phyloP scores from a whole-genome alignment of 306 rosid genomes.

The Boehmeria nivea region DNA sequence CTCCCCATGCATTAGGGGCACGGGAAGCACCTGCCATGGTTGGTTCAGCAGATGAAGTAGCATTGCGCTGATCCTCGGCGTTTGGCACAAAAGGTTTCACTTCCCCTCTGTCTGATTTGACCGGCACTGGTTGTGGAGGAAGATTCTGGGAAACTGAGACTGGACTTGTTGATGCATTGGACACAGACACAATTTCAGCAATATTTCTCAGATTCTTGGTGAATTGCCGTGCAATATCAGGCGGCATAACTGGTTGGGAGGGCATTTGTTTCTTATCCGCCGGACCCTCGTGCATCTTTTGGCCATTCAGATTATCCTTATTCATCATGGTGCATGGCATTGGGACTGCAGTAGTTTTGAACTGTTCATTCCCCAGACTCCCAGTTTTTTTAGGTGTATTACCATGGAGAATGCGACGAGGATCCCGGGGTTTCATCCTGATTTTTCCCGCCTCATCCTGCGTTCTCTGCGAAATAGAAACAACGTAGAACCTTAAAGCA shows the following conservation, averaged over 20 bases:
- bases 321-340: constrained; percentile 31
- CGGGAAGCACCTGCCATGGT: constrained; percentile 39
- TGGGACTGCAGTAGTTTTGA: constrained; percentile 35
- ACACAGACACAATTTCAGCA: constrained; percentile 72
- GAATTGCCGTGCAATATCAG: constrained; percentile 73
- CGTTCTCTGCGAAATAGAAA: constrained; percentile 26
- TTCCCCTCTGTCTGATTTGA: constrained; percentile 56
- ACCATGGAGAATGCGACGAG: constrained; percentile 82
- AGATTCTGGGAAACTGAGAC: constrained; percentile 37
- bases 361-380: constrained; percentile 57
- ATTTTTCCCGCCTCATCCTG: constrained; percentile 62
- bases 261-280: constrained; percentile 40
- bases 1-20: constrained; percentile 68
- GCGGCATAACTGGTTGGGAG: constrained; percentile 39
- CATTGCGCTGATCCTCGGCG: constrained; percentile 40
- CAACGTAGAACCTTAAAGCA: constrained; percentile 6
- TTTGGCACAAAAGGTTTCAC: constrained; percentile 32
- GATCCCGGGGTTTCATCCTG: constrained; percentile 98
- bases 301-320: constrained; percentile 43
- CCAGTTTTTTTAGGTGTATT: constrained; percentile 53
- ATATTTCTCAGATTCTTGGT: constrained; percentile 75
- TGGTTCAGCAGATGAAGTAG: constrained; percentile 41
- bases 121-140: constrained; percentile 43
- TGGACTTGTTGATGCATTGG: constrained; percentile 46
- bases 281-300: constrained; percentile 43